phyloP scores from a whole-genome alignment of 305 asterid genomes.

The Fraxinus greggii region DNA sequence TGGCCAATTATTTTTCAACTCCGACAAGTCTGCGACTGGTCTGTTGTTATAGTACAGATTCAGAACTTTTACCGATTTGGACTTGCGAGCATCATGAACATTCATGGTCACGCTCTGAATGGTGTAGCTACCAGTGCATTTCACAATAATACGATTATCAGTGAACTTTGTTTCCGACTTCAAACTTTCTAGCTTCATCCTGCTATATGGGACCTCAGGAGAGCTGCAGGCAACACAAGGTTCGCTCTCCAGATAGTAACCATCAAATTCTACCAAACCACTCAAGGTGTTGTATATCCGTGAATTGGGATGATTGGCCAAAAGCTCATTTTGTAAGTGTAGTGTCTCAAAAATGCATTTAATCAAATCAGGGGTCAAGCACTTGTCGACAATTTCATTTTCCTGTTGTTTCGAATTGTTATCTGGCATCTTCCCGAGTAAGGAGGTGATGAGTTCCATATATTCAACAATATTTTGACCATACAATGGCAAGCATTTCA shows the following conservation, averaged over 20 bases:
- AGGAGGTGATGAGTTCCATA: conserved; percentile 78
- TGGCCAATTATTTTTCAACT: conserved; percentile 95
- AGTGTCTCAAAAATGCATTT: conserved; percentile 85
- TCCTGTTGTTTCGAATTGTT: conserved; percentile 57
- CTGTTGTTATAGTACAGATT: conserved; percentile 96
- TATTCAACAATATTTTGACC: conserved; percentile 90
- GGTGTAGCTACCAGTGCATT: conserved; percentile 99
- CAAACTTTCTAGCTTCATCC: conserved; percentile 97
- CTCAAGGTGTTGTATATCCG: conserved; percentile 96
- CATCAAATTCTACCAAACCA: conserved; percentile 99
- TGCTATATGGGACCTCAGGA: conserved; percentile 96
- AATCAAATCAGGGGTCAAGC: conserved; percentile 82
- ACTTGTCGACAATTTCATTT: conserved; percentile 71
- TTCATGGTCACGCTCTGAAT: conserved; percentile 97
- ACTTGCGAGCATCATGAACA: conserved; percentile 97
- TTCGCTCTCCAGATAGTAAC: conserved; percentile 99
- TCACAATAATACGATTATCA: conserved; percentile 95
- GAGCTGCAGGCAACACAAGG: conserved; percentile 99
- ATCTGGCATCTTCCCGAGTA: conserved; percentile 83
- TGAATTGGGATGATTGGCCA: conserved; percentile 99
- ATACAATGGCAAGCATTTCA: conserved; percentile 79
- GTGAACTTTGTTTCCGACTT: conserved; percentile 99
- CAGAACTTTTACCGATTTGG: conserved; percentile 97
- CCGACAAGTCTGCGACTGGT: conserved; percentile 96
- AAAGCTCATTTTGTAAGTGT: conserved; percentile 93